Evolutionary conservation across 176 grass and related monocot species (phyloP).

Genomic region (Rhynchospora tenuis): DNA sequence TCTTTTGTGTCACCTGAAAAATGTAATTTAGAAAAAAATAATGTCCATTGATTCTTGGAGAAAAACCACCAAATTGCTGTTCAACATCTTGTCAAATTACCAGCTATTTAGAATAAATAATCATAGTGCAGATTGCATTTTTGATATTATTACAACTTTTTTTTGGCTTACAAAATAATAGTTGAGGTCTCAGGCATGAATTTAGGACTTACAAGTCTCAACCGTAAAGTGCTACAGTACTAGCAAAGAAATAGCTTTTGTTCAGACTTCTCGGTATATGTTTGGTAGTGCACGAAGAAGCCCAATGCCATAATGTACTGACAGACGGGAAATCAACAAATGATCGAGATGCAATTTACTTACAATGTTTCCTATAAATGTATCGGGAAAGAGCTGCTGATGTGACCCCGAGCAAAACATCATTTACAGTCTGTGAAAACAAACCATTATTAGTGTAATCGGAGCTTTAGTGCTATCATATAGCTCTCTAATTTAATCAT

Average conservation of each 20-base stretch:
- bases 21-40: background rate
- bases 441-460: background rate
- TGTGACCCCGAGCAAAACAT: constrained; percentile 73
- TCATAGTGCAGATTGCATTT: background rate
- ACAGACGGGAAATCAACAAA: background rate
- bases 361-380: constrained; percentile 51
- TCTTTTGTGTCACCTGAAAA: constrained; percentile 30
- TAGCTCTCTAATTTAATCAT: background rate
- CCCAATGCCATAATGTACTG: background rate
- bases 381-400: constrained; percentile 63
- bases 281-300: background rate
- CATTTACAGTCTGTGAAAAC: constrained; percentile 71
- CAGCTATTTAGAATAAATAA: background rate
- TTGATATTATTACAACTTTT: background rate
- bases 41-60: background rate
- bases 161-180: background rate
- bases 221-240: background rate
- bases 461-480: background rate
- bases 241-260: background rate
- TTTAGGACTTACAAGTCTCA: background rate
- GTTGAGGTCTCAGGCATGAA: background rate
- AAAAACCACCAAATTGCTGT: background rate
- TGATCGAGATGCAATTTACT: constrained; percentile 1
- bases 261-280: background rate
- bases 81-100: background rate